These are phyloP conservation scores for Camellia granthamiana DNA, from an alignment of 148 eudicot genomes.

Conservation along the genomic window DNA sequence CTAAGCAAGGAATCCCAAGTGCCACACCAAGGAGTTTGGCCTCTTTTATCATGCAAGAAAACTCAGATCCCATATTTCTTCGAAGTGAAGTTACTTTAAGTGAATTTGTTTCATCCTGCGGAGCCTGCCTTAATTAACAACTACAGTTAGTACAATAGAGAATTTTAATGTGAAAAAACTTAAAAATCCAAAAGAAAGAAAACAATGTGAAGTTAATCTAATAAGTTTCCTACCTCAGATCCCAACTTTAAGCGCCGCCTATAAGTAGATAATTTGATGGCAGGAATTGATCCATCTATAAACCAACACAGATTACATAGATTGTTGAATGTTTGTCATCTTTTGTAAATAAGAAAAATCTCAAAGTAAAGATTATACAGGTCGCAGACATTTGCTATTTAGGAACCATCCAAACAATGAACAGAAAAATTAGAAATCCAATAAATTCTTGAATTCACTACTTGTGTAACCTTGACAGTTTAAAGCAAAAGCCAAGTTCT, in stretches of 20 bases:
- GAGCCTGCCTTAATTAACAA: conserved; percentile 42
- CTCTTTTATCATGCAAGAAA: conserved; percentile 87
- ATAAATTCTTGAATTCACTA: background rate
- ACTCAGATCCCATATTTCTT: conserved; percentile 90
- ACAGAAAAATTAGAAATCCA: background rate
- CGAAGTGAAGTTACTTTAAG: conserved; percentile 45
- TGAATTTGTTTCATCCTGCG: conserved; percentile 43
- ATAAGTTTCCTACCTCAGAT: conserved; percentile 45
- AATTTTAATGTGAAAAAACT: background rate
- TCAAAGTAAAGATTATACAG: background rate
- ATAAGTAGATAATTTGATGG: conserved; percentile 76
- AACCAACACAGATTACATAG: background rate
- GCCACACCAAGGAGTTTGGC: conserved; percentile 68
- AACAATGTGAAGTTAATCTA: background rate
- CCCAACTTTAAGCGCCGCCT: conserved; percentile 66
- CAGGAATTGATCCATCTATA: conserved; percentile 92
- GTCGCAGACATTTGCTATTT: background rate
- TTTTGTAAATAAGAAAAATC: background rate
- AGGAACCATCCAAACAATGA: conserved; percentile 3
- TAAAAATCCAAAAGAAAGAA: background rate
- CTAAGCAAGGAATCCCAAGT: conserved; percentile 87
- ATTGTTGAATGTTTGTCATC: background rate
- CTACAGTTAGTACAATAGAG: background rate
- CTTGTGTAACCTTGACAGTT: background rate
- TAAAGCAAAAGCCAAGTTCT: background rate